phyloP scores from a whole-genome alignment of 2,329 filamentous ascomycete species.

The Setomelanomma holmii region DNA sequence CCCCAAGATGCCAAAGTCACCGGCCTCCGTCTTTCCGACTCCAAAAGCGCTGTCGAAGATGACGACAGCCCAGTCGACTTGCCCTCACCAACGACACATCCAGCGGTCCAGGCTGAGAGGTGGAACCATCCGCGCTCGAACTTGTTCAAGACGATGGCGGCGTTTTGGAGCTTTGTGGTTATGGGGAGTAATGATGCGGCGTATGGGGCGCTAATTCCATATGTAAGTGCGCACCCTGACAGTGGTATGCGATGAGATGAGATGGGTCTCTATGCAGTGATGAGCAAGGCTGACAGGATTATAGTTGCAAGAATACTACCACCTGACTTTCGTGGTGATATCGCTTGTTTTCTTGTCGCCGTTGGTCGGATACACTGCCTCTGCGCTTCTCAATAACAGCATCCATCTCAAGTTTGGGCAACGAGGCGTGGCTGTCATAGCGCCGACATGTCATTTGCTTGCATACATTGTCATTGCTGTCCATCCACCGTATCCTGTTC shows the following conservation, averaged over 20 bases:
- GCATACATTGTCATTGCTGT: constrained; percentile 70
- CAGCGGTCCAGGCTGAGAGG: constrained; percentile 55
- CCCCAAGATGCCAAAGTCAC: constrained; percentile 29
- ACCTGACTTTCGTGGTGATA: constrained; percentile 67
- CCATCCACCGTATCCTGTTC: constrained; percentile 72
- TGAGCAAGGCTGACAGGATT: not conserved
- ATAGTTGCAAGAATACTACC: constrained; percentile 68
- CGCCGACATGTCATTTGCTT: constrained; percentile 67
- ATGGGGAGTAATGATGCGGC: constrained; percentile 75
- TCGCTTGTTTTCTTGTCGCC: constrained; percentile 73
- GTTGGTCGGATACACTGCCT: constrained; percentile 69
- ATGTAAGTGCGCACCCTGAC: constrained; percentile 40
- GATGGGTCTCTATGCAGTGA: too few relatives aligned
- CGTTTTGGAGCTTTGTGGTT: constrained; percentile 68
- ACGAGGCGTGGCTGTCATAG: constrained; percentile 72
- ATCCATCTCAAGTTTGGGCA: constrained; percentile 72
- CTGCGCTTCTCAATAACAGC: constrained; percentile 69
- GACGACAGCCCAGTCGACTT: constrained; percentile 47
- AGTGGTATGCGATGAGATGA: too few relatives aligned
- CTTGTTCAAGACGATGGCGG: constrained; percentile 63
- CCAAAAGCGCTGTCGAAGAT: constrained; percentile 11
- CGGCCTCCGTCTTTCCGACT: constrained; percentile 24
- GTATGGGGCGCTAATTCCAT: constrained; percentile 63
- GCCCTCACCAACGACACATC: constrained; percentile 55
- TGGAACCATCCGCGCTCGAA: constrained; percentile 72